Evolutionary conservation across 75 land plant genomes (phyloP).

Genomic region (Adiantum capillusveneris): DNA sequence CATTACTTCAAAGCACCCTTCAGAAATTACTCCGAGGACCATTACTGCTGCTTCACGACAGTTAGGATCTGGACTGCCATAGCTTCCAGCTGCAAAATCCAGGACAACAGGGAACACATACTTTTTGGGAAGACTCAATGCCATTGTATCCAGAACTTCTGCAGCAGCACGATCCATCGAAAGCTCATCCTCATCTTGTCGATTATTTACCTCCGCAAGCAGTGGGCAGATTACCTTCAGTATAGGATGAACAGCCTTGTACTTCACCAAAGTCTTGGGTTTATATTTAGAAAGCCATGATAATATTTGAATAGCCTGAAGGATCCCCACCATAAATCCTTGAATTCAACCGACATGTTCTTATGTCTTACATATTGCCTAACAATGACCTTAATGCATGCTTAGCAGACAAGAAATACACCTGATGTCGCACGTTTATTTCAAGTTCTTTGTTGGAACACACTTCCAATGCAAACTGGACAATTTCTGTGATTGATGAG

Average conservation of each 20-base stretch:
- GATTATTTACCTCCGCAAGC: constrained; percentile 62
- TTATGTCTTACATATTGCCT: too few species aligned
- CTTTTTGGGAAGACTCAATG: constrained; percentile 69
- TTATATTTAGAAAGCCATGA: constrained; percentile 98
- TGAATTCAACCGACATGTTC: too few species aligned
- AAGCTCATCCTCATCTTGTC: constrained; percentile 75
- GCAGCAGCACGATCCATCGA: constrained; percentile 94
- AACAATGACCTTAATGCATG: too few species aligned
- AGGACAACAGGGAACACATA: constrained; percentile 80
- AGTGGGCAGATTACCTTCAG: constrained; percentile 82
- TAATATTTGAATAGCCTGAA: constrained; percentile 87
- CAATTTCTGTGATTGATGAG: constrained; percentile 72
- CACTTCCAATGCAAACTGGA: constrained; percentile 96
- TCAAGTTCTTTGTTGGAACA: constrained; percentile 72
- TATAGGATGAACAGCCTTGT: constrained; percentile 69
- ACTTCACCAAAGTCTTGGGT: constrained; percentile 71
- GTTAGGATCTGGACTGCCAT: constrained; percentile 53
- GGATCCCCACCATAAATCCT: too few species aligned
- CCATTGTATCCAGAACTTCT: constrained; percentile 98
- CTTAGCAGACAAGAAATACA: constrained; percentile 10
- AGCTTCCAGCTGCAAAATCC: constrained; percentile 69
- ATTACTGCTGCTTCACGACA: constrained; percentile 84
- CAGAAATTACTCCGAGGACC: constrained; percentile 81
- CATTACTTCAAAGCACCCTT: constrained; percentile 83
- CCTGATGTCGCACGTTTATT: constrained; percentile 87